A percentile compares a stretch with the other conserved stretches of the same genome.
These are phyloP conservation scores for Brassica carinata DNA, from an alignment of 345 rosid genomes.

Conservation along the genomic window DNA sequence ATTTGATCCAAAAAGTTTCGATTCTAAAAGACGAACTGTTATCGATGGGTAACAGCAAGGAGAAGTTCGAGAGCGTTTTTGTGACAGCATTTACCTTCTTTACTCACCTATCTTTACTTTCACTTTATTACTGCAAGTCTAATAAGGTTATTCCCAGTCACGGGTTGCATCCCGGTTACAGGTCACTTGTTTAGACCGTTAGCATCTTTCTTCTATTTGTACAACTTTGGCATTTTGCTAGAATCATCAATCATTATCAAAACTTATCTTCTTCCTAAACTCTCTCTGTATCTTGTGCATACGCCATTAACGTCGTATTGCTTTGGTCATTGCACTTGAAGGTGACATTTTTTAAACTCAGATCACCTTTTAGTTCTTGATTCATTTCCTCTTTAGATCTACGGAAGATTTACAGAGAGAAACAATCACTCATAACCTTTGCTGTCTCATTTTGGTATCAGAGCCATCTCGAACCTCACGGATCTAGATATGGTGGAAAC, in stretches of 20 bases:
- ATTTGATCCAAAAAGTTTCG: background rate
- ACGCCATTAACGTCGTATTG: background rate
- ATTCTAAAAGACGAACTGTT: background rate
- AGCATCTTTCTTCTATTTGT: background rate
- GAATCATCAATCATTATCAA: background rate
- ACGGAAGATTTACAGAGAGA: too few relatives aligned
- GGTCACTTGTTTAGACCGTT: background rate
- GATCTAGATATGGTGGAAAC: background rate
- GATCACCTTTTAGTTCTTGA: too few relatives aligned
- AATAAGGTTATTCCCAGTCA: background rate
- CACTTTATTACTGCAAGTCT: background rate
- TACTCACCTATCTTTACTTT: background rate
- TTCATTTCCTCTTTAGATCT: too few relatives aligned
- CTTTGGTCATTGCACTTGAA: background rate
- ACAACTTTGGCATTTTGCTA: background rate
- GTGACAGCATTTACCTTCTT: too few relatives aligned
- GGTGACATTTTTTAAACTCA: too few relatives aligned
- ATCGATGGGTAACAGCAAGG: background rate
- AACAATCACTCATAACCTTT: too few relatives aligned
- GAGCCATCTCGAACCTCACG: background rate
- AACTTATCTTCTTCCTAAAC: background rate
- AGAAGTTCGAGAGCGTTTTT: background rate
- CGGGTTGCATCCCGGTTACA: background rate
- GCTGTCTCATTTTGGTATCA: background rate
- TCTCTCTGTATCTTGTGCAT: background rate